phyloP scores from a whole-genome alignment of 192 early-diverging fungal species.

The Entomortierella beljakovae region DNA sequence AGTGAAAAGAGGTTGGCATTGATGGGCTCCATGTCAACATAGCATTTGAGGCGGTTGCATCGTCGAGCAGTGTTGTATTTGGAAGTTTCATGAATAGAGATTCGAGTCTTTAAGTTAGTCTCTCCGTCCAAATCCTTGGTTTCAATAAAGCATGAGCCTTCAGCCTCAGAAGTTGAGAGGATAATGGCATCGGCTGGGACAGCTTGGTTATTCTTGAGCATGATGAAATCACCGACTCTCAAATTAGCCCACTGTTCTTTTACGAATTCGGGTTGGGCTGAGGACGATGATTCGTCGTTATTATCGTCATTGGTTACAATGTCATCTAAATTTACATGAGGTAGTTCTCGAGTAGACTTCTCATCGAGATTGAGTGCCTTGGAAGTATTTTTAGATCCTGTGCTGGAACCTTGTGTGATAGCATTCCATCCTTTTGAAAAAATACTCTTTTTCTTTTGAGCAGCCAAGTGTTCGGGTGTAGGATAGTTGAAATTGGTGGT shows the following conservation, averaged over 20 bases:
- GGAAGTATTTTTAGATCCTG: constrained; percentile 8
- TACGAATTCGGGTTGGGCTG: constrained; percentile 55
- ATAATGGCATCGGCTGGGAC: constrained; percentile 90
- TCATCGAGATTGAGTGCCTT: constrained; percentile 15
- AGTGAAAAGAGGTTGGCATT: constrained; percentile 83
- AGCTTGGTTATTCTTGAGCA: constrained; percentile 82
- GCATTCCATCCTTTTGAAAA: constrained; percentile 13
- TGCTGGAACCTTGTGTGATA: constrained; percentile 2
- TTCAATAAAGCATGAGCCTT: constrained; percentile 87
- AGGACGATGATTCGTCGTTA: constrained; percentile 1
- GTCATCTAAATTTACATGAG: constrained; percentile 12
- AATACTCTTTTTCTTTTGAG: constrained; percentile 15
- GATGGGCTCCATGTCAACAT: constrained; percentile 82
- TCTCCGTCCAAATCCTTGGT: constrained; percentile 98
- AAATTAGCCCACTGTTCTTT: constrained; percentile 75
- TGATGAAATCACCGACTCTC: constrained; percentile 89
- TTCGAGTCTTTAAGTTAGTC: constrained; percentile 94
- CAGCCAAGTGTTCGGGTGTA: background rate
- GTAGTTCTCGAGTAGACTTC: constrained; percentile 8
- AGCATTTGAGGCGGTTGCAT: constrained; percentile 72
- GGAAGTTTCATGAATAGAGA: constrained; percentile 71
- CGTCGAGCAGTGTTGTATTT: constrained; percentile 79
- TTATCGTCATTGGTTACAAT: constrained; percentile 6
- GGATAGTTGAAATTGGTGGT: constrained; percentile 63
- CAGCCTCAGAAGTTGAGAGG: constrained; percentile 81